Conservation (phyloP, 1,139 yeast genomes). For the Diutina sp. region DNA sequence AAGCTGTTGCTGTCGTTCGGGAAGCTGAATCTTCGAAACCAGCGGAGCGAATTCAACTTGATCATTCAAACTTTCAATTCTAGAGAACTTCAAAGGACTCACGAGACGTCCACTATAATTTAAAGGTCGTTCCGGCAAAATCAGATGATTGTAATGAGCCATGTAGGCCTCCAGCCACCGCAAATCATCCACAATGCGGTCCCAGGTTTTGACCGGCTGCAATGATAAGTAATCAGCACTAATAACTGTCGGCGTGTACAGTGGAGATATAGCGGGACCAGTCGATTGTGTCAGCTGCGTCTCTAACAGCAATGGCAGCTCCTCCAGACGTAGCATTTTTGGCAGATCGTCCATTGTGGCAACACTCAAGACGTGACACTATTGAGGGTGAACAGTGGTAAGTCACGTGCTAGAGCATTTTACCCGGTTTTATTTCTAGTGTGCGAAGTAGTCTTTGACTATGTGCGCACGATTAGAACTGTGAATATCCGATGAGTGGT, state of each 20-base stretch:
- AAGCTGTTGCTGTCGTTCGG: background rate
- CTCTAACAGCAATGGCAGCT: background rate
- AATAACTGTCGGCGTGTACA: background rate
- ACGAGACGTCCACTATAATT: slow-evolving; percentile 20
- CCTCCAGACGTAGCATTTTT: background rate
- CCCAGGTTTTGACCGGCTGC: slow-evolving; percentile 46
- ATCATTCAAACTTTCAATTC: slow-evolving; percentile 21
- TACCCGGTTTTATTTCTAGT: background rate
- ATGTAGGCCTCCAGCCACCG: slow-evolving; percentile 14
- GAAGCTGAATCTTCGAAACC: background rate
- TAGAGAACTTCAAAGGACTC: slow-evolving; percentile 4
- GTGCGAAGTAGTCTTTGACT: background rate
- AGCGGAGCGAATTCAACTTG: slow-evolving; percentile 19
- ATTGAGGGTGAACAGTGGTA: background rate
- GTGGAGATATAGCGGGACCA: background rate
- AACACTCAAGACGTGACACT: background rate
- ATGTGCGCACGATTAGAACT: background rate
- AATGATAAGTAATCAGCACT: slow-evolving; percentile 2
- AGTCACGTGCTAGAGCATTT: background rate
- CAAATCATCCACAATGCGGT: slow-evolving; percentile 54
- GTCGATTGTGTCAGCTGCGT: background rate
- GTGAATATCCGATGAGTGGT: background rate
- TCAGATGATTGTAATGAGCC: slow-evolving; percentile 8
- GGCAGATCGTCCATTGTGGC: background rate
- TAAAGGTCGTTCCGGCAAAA: slow-evolving; percentile 20